Evolutionary conservation across 495 filamentous ascomycete species (phyloP), one percentile per base, ranked within the genome.

Genomic region (Hypoxylon crocopeplum): DNA sequence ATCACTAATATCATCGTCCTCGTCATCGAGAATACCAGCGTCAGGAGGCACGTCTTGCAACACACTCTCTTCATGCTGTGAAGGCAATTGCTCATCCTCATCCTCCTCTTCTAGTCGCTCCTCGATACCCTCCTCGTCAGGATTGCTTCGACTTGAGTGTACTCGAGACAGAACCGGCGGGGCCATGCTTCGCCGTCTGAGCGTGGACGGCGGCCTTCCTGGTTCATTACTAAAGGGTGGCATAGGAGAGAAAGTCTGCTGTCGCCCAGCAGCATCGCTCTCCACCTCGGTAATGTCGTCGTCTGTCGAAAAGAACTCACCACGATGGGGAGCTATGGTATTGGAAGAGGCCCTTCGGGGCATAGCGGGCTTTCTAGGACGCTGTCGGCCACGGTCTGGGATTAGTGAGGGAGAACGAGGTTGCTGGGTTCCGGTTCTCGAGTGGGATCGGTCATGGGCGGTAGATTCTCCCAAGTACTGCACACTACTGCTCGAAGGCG

Each of bases 281-380:
- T 94, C 89, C 20, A 97, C 86, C 72, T 99, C 94, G 39, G 84
- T 79, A 17, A 87, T 81, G 70, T 90, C 92, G 72, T 99, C 94
- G 64, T 99, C 94, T 16, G 91, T 92, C 7, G 93, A 97, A 72
- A 97, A 99, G 58, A 91, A 85, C 69, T 91, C 90, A 11, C 92
- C 89, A 58, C 88, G 87, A 61, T 93, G 85, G 13, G 91, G 92
- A 12, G 82, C 80, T 53, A 85, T 81, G 7, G 86, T 80, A 62
- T 86, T 88, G n/a, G 88, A 88, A 22, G 91, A 90, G 58, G 85
- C 79, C 40, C 90, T 83, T 46, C 90, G 88, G 36, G 83, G 68
- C 72, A 92, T 82, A 17, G 80, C 68, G 10, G 89, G 90, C 68
- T 91, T 92, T 66, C 84, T 86, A n/a, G 85, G 78, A 56, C 80